Evolutionary conservation across 306 rosid species (phyloP), one percentile per base, ranked within the genome.

Genomic region (Sicyos baderoa): DNA sequence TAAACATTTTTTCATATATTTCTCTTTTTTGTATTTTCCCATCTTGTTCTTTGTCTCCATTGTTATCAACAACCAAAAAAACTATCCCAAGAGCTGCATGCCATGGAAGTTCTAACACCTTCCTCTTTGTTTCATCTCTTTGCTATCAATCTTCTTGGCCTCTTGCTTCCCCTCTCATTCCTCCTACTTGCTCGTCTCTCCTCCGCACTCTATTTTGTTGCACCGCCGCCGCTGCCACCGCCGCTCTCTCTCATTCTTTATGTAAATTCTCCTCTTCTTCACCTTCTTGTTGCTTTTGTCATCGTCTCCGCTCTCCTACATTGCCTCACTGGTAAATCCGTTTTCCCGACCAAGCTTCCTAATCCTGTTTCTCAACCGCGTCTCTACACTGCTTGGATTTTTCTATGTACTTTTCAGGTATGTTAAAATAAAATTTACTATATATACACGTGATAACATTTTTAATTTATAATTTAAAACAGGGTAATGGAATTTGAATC

Each of bases 131-230:
- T 92, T 70, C 79, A 88, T 68, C 76, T 82, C 51, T 23, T 86
- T 51, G 78, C 92, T 19, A 21, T 80, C 68, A 77, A 89, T 25
- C 79, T 92, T 29, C 88, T 89, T 57, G 78, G 75, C 79, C 84
- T 89, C 10, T 77, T 92, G 64, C 74, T 92, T 51, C 97, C 97
- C 4, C 83, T 85, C 65, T 86, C 97, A 0, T 87, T 92, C 73
- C 89, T 92, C 22, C 91, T 92, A 54, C 78, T 92, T 6, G 80
- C 91, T 5, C 84, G 87, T 55, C 79, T 84, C 56, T 81, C 84
- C 15, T 75, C 49, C 22, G 74, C 80, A 0, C 76, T 72, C 71
- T 76, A 72, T 51, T 85, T 87, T 32, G 2, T 19, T 9, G 13
- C 35, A 3, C 54, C 76, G 1, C 65, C 71, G 5, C 23, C 48